These are phyloP conservation scores for Brassica balearica DNA, from an alignment of 441 rosid genomes.

Conservation along the genomic window DNA sequence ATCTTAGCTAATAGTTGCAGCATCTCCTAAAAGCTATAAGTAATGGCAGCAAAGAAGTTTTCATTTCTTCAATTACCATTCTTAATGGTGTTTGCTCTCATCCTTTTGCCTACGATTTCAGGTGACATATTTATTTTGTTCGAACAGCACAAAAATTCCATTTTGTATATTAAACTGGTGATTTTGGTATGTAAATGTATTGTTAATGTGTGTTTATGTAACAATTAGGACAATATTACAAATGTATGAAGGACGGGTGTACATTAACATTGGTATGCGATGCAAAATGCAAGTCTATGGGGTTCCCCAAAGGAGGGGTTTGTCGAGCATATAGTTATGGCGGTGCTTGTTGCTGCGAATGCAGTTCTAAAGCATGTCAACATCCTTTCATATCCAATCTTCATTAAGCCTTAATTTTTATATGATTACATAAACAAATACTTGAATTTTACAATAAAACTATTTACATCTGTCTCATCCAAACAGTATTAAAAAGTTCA, in stretches of 20 bases:
- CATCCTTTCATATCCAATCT: not conserved
- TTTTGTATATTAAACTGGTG: not conserved
- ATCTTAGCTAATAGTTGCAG: too few species aligned
- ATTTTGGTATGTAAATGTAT: not conserved
- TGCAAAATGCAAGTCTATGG: slow-evolving; percentile 14
- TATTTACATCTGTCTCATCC: not conserved
- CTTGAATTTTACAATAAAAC: not conserved
- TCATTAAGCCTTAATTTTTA: not conserved
- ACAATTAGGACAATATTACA: slow-evolving; percentile 22
- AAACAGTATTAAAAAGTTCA: not conserved
- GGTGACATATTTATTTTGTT: slow-evolving; percentile 15
- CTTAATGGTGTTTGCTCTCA: slow-evolving; percentile 20
- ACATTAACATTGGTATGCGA: slow-evolving; percentile 1
- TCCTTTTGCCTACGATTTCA: slow-evolving; percentile 2
- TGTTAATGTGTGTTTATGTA: slow-evolving; percentile 9
- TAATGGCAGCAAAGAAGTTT: slow-evolving; percentile 19
- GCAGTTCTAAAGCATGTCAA: slow-evolving; percentile 13
- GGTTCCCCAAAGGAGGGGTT: slow-evolving; percentile 17
- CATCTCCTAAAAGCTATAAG: too few species aligned
- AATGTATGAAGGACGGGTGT: slow-evolving; percentile 19
- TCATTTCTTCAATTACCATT: not conserved
- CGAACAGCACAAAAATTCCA: not conserved
- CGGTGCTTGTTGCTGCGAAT: slow-evolving; percentile 28
- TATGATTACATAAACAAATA: not conserved
- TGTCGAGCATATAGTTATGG: slow-evolving; percentile 27